phyloP scores from a whole-genome alignment of 495 filamentous ascomycete species.

The Tricharina praecox region DNA sequence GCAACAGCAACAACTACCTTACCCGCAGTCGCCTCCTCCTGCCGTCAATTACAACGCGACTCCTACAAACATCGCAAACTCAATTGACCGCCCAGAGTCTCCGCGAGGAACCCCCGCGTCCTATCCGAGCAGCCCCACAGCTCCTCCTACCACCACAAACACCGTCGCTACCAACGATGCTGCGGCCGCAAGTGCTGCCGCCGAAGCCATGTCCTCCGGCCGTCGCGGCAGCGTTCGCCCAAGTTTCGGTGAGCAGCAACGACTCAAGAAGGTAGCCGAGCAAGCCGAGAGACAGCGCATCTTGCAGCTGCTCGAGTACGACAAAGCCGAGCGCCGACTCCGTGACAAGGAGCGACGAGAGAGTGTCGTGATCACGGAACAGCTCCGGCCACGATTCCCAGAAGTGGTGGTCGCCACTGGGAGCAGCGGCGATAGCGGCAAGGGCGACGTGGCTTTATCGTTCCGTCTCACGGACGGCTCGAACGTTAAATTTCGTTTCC shows the following conservation, averaged over 20 bases:
- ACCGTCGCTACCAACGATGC: too few species aligned
- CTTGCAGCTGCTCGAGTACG: constrained; percentile 45
- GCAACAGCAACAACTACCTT: constrained; percentile 24
- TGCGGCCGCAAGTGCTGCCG: too few species aligned
- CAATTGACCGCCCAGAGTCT: neutral
- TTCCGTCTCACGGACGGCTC: constrained; percentile 73
- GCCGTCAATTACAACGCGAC: neutral
- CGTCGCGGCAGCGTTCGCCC: constrained; percentile 5
- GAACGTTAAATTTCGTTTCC: constrained; percentile 56
- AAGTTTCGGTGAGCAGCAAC: constrained; percentile 35
- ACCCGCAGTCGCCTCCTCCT: neutral
- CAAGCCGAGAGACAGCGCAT: constrained; percentile 44
- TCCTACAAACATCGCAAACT: neutral
- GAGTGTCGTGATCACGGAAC: neutral
- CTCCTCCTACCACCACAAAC: too few species aligned
- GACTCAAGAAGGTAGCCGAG: constrained; percentile 37
- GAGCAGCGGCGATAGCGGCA: too few species aligned
- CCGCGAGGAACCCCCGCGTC: too few species aligned
- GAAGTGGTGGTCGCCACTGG: constrained; percentile 14
- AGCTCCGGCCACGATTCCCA: neutral
- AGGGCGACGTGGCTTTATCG: constrained; percentile 45
- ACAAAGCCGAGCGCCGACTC: constrained; percentile 45
- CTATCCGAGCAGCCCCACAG: too few species aligned
- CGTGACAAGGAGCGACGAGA: constrained; percentile 36
- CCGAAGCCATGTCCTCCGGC: too few species aligned